phyloP scores from a whole-genome alignment of 352 stramenopile genomes.

The Globisporangium perplexum region DNA sequence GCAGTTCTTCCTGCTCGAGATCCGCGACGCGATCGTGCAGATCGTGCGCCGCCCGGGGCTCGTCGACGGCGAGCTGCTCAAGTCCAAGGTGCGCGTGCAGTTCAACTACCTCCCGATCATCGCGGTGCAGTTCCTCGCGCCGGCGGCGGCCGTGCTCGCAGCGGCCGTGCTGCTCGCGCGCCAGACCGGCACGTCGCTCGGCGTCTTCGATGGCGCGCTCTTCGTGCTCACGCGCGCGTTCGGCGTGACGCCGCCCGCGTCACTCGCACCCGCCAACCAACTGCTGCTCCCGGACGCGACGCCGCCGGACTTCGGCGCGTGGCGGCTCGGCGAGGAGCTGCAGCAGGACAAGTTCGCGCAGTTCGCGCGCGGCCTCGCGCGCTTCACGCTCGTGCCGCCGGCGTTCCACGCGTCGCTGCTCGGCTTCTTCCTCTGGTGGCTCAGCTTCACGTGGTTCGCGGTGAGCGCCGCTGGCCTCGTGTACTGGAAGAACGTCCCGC shows the following conservation, averaged over 20 bases:
- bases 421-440: slow-evolving; percentile 61
- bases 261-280: slow-evolving; percentile 16
- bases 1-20: slow-evolving; percentile 74
- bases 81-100: slow-evolving; percentile 70
- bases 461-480: slow-evolving; percentile 31
- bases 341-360: slow-evolving; percentile 29
- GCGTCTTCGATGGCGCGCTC: slow-evolving; percentile 24
- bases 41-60: slow-evolving; percentile 43
- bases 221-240: slow-evolving; percentile 19
- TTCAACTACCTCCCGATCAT: slow-evolving; percentile 83
- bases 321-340: slow-evolving; percentile 53
- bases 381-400: slow-evolving; percentile 55
- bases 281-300: slow-evolving; percentile 26
- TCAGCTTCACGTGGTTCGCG: slow-evolving; percentile 51
- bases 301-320: slow-evolving; percentile 45
- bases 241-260: slow-evolving; percentile 9
- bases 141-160: slow-evolving; percentile 33
- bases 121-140: slow-evolving; percentile 72
- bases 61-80: slow-evolving; percentile 51
- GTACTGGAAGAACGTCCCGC: slow-evolving; percentile 70
- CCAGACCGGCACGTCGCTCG: slow-evolving; percentile 49
- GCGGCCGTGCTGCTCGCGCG: slow-evolving; percentile 43
- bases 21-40: slow-evolving; percentile 56
- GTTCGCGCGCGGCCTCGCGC: slow-evolving; percentile 58
- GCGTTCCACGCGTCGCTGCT: slow-evolving; percentile 52